Evolutionary conservation across 768 basidiomycete genomes (phyloP).

Genomic region (Kwoniella sp.): DNA sequence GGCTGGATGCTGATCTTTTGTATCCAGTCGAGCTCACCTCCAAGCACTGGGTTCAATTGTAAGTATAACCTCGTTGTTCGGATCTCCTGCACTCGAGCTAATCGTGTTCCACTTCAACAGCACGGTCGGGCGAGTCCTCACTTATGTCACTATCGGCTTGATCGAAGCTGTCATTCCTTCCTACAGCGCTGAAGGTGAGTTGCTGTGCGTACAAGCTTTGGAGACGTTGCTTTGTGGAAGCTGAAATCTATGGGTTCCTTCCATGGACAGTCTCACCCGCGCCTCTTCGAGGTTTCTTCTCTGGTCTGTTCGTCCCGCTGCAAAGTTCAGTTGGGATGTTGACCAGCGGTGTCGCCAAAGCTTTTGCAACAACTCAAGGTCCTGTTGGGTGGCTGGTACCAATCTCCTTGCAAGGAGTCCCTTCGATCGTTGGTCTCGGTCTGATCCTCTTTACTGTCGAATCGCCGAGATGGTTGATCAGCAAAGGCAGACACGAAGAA

Average conservation of each 20-base stretch:
- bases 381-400: conserved; percentile 30
- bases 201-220: background rate
- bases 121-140: conserved; percentile 29
- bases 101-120: no score
- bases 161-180: conserved; percentile 31
- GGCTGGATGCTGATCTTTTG: no score
- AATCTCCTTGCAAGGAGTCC: conserved; percentile 47
- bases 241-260: no score
- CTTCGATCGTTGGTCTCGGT: conserved; percentile 26
- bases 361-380: conserved; percentile 24
- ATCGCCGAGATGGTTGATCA: conserved; percentile 55
- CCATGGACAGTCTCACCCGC: conserved; percentile 26
- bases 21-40: no score
- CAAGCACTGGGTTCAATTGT: no score
- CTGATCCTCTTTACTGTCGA: conserved; percentile 47
- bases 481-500: conserved; percentile 35
- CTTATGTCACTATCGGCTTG: conserved; percentile 28
- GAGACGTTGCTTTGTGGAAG: no score
- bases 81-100: no score
- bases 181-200: conserved; percentile 24
- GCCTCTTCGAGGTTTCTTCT: conserved; percentile 26
- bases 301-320: conserved; percentile 21
- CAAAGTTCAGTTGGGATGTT: conserved; percentile 15
- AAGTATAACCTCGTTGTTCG: no score
- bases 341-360: conserved; percentile 25